phyloP scores from a whole-genome alignment of 1,284 basidiomycete species.

The Melampsora larici-populina region DNA sequence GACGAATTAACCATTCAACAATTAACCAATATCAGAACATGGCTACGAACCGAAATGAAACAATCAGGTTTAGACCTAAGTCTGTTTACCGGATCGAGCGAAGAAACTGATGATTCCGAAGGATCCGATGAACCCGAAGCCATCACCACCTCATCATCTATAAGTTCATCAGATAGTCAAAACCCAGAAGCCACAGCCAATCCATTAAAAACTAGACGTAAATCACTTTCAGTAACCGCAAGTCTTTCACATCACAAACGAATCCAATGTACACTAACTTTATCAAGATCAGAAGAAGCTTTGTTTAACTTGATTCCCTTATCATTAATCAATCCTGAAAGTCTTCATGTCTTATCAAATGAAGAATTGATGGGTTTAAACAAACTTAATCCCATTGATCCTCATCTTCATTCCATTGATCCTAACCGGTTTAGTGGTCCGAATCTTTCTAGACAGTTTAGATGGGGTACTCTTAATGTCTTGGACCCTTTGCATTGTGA shows the following conservation, averaged over 20 bases:
- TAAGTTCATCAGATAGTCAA: not conserved
- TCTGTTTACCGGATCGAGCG: constrained; percentile 4
- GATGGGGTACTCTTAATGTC: constrained; percentile 30
- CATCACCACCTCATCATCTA: not conserved
- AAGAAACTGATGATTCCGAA: not conserved
- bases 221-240: not conserved
- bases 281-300: not conserved
- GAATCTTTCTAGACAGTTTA: constrained; percentile 12
- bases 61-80: constrained; percentile 13
- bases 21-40: constrained; percentile 7
- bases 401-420: not conserved
- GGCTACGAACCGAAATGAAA: constrained; percentile 15
- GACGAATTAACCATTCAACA: constrained; percentile 33
- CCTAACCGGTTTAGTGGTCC: not conserved
- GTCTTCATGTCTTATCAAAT: not conserved
- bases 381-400: not conserved
- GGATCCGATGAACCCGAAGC: not conserved
- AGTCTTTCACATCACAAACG: not conserved
- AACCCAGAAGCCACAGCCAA: too few species aligned
- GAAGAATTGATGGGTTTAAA: not conserved
- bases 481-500: constrained; percentile 39
- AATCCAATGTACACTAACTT: not conserved
- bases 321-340: not conserved
- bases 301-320: not conserved
- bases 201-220: not conserved